Evolutionary conservation across 495 filamentous ascomycete genomes (phyloP), one percentile per base, ranked within the genome.

Genomic region (Venustampulla echinocandica): DNA sequence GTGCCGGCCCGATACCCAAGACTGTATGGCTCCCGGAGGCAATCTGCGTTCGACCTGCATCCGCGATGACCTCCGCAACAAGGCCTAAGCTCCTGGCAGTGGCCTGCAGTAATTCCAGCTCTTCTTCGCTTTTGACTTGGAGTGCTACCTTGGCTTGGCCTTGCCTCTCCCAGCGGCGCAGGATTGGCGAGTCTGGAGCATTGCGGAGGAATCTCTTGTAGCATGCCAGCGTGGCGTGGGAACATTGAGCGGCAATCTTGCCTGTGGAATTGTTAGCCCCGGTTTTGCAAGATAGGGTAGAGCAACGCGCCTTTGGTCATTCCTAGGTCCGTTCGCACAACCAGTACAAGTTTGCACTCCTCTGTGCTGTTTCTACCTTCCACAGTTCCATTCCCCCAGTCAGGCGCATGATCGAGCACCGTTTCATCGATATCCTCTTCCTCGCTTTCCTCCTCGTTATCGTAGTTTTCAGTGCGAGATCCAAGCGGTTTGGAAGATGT

Each of bases 21-120:
- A 97, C 92, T 3, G 92, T 98, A 58, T 82, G 73, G 58, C 85
- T 93, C 14, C 93, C 90, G 33, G 79, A 77, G n/a, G 82, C 90
- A 66, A 98, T 94, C 78, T 97, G 93, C 23, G 92, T 98, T 46
- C 92, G 75, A 20, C 92, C 92, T n/a, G 92, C 92, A 73, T 98
- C 92, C 56, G 84, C 78, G 40, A 98, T 87, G 24, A 95, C 79
- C 61, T 85, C 80, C 36, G 92, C 84, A 43, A 87, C 90, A 28
- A 98, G 66, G 2, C 90, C 92, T 43, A 95, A 59, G 57, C 83
- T 87, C 36, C 85, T 70, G 9, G 92, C 90, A 64, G 79, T 79
- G 19, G 78, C 85, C 66, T 87, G 80, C 50, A 96, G 64, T 52
- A 76, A 66, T 44, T 83, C 58, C 63, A 98, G 58, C 62, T 95